These are phyloP conservation scores for Leptosphaerulina australis DNA, from an alignment of 2,329 filamentous ascomycete genomes.

Conservation along the genomic window DNA sequence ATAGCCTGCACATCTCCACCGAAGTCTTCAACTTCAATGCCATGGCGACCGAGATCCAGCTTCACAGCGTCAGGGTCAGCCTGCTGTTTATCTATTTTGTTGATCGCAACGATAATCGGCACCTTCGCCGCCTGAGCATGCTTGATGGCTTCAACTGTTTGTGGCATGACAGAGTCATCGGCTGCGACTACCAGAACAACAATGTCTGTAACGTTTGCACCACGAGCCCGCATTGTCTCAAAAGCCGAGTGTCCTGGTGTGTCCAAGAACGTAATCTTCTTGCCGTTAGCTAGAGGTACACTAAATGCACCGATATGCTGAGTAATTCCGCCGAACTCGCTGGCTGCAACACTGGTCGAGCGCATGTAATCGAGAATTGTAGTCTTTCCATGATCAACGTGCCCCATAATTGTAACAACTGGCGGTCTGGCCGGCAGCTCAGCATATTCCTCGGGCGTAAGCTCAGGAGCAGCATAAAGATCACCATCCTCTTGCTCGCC, in stretches of 20 bases:
- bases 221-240: constrained; percentile 91
- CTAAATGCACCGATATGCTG: constrained; percentile 99
- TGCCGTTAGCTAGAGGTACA: constrained; percentile 80
- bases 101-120: constrained; percentile 96
- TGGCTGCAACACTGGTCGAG: constrained; percentile 87
- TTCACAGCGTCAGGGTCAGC: constrained; percentile 84
- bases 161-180: constrained; percentile 96
- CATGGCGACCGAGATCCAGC: constrained; percentile 79
- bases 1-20: constrained; percentile 95
- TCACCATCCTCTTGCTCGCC: constrained; percentile 68
- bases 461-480: constrained; percentile 64
- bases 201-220: constrained; percentile 95
- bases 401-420: constrained; percentile 98
- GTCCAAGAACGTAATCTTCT: constrained; percentile 93
- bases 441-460: constrained; percentile 66
- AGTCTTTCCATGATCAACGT: constrained; percentile 98
- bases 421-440: constrained; percentile 77
- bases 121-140: constrained; percentile 87
- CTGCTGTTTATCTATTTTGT: constrained; percentile 91
- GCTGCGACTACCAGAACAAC: constrained; percentile 94
- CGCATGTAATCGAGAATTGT: constrained; percentile 92
- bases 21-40: constrained; percentile 90
- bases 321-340: constrained; percentile 95
- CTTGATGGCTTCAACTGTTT: constrained; percentile 94
- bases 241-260: constrained; percentile 97